phyloP scores from a whole-genome alignment of 106 monocot species.

The Dioscorea dumetorum region DNA sequence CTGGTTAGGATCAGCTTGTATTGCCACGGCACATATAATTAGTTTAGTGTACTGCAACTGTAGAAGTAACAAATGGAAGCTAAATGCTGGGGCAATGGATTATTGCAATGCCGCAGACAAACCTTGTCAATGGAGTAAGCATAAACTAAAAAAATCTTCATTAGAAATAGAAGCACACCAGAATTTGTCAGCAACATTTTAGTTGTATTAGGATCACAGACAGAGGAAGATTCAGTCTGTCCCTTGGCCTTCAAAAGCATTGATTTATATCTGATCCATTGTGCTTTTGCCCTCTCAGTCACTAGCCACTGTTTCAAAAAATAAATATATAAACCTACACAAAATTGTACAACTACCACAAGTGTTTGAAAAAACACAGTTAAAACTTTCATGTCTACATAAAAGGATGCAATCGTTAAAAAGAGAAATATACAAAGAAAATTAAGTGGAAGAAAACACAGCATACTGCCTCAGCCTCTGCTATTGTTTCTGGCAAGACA shows the following conservation, averaged over 20 bases:
- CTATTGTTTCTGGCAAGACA: conserved; percentile 24
- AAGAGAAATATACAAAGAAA: background rate
- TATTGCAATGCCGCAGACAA: too few relatives aligned
- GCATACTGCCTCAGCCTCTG: conserved; percentile 51
- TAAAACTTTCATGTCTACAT: background rate
- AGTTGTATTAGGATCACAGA: background rate
- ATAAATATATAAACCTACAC: background rate
- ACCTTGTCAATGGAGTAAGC: too few relatives aligned
- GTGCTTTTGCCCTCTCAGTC: conserved; percentile 67
- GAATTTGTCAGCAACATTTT: conserved; percentile 5
- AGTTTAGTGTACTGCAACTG: too few relatives aligned
- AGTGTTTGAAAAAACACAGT: background rate
- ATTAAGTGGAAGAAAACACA: conserved; percentile 1
- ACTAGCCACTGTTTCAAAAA: conserved; percentile 61
- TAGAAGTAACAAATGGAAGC: too few relatives aligned
- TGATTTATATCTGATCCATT: conserved; percentile 76
- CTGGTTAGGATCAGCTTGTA: too few relatives aligned
- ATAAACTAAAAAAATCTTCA: too few relatives aligned
- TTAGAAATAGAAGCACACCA: conserved; percentile 10
- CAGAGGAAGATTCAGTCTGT: conserved; percentile 8
- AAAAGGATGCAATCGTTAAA: background rate
- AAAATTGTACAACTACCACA: background rate
- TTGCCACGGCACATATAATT: too few relatives aligned
- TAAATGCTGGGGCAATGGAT: too few relatives aligned
- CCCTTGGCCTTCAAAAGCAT: conserved; percentile 70